Percentiles rank a stretch among this genome's conserved stretches.
These are phyloP conservation scores for Senna siamea DNA, from an alignment of 306 rosid species.

Conservation along the genomic window DNA sequence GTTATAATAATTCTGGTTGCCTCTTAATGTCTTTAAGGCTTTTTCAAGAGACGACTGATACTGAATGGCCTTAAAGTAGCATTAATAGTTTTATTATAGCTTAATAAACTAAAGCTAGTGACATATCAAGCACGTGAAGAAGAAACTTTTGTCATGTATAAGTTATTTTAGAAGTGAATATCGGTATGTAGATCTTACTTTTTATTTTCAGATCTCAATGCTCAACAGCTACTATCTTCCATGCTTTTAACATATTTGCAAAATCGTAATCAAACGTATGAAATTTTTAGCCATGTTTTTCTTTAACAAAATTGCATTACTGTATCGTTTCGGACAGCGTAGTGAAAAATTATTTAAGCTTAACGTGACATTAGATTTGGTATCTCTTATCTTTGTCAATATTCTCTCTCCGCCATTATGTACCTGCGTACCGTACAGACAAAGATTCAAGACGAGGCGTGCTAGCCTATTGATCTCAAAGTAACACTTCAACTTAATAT, in stretches of 20 bases:
- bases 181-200: slow-evolving; percentile 9
- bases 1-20: not conserved
- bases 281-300: slow-evolving; percentile 16
- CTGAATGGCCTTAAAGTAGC: not conserved
- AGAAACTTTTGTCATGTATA: not conserved
- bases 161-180: not conserved
- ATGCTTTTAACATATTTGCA: too few species aligned
- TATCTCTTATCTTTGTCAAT: not conserved
- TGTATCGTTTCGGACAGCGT: not conserved
- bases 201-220: not conserved
- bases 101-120: not conserved
- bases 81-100: not conserved
- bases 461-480: not conserved
- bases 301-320: not conserved
- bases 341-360: not conserved
- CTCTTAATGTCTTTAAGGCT: not conserved
- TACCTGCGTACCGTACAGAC: too few species aligned
- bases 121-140: too few species aligned
- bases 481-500: too few species aligned
- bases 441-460: not conserved
- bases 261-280: too few species aligned
- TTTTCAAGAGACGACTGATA: slow-evolving; percentile 5
- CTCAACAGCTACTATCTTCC: not conserved
- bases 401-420: not conserved
- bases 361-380: not conserved